Evolutionary conservation across 306 rosid genomes (phyloP), one percentile per base, ranked within the genome.

Genomic region (Echinosophora koreensis): DNA sequence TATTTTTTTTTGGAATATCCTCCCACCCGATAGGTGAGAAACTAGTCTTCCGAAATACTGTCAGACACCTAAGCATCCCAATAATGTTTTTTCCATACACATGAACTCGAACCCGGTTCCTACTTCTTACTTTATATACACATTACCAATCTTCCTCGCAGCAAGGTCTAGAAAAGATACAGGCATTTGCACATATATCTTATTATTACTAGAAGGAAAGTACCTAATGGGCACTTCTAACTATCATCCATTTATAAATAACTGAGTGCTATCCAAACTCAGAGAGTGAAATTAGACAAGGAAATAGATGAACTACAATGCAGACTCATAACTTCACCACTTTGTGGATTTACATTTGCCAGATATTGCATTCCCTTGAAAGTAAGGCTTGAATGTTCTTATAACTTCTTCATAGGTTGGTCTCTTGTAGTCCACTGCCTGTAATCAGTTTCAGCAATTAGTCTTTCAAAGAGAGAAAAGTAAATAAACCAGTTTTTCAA

Each of bases 351-450:
- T 88, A 84, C 98, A 95, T 85, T 89, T 95, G 22, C 87, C 87
- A 14, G 97, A 89, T 65, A 81, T 66, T 30, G 79, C 50, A 63
- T 71, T 89, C 74, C 82, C 91, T 15, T 87, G 83, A 41, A 95
- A 85, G 90, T 92, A 88, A 42, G 97, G 90, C 78, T 77, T 60
- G 89, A 95, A 95, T 61, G 92, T 88, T 78, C 57, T 84, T 86
- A 95, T 86, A 77, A 95, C 98, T 78, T 89, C 95, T 84, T 90
- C 97, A 69, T 95, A 95, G 14, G 96, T 88, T 69, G 97, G 97
- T 90, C 98, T 95, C 87, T 95, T 95, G 85, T 95, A 95, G 82
- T 95, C 98, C 69, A 87, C 98, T 4, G 98, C 98, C 97, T 94
- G 95, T n/a, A 63, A 84, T 49, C 71, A 80, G 55, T 78, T 73